phyloP scores from a whole-genome alignment of 1,139 yeast species.

The Hyphopichia khmerensis region DNA sequence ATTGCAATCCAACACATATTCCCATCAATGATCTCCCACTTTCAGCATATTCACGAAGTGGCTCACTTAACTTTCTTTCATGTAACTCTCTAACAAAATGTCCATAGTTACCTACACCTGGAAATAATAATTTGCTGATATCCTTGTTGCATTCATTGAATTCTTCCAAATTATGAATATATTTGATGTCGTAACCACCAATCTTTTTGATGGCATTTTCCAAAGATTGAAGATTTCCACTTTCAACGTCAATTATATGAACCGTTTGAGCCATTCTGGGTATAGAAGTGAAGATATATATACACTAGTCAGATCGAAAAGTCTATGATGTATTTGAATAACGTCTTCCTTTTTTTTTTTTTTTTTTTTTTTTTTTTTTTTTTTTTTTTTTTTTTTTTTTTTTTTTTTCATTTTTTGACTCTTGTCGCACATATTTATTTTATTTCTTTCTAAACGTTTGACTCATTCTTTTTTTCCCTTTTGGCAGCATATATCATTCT shows the following conservation, averaged over 20 bases:
- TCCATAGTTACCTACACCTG: constrained; percentile 97
- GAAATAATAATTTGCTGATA: constrained; percentile 64
- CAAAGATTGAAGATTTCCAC: constrained; percentile 89
- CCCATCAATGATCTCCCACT: constrained; percentile 90
- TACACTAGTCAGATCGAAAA: too few species aligned
- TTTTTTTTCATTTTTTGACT: background rate
- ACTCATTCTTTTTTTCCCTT: background rate
- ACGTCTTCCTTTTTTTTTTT: too few species aligned
- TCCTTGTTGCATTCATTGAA: constrained; percentile 35
- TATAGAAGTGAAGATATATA: too few species aligned
- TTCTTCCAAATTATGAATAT: constrained; percentile 43
- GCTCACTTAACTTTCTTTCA: constrained; percentile 60
- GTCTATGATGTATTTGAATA: too few species aligned
- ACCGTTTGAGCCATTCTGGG: constrained; percentile 37
- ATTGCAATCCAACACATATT: constrained; percentile 92
- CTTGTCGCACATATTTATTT: background rate
- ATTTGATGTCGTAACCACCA: constrained; percentile 60
- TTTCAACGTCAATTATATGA: constrained; percentile 87
- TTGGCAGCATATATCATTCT: too few species aligned
- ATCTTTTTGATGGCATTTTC: constrained; percentile 78
- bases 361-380: too few species aligned
- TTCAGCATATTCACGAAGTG: constrained; percentile 61
- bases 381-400: too few species aligned
- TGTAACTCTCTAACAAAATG: constrained; percentile 78
- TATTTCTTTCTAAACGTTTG: background rate